Conservation (phyloP, 495 filamentous ascomycete species). For the Daldinia bambusicola region DNA sequence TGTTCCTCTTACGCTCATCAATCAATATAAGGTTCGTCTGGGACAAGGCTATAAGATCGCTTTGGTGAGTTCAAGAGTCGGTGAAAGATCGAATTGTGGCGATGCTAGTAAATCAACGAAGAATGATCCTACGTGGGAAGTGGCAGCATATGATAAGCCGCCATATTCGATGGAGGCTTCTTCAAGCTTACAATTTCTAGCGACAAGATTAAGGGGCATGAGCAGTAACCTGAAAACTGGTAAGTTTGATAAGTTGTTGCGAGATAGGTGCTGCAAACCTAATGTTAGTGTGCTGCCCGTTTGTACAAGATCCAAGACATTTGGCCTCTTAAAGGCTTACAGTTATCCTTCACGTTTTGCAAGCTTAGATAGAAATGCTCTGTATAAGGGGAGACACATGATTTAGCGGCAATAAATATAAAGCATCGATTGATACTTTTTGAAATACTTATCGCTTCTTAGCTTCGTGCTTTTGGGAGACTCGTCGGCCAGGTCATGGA, state of each 20-base stretch:
- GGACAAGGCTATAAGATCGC: constrained; percentile 1
- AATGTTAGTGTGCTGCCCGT: constrained; percentile 24
- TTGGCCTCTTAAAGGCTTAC: no score
- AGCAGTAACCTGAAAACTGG: constrained; percentile 27
- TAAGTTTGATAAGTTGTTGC: background rate
- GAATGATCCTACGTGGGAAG: background rate
- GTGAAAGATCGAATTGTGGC: constrained; percentile 6
- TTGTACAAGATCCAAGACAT: no score
- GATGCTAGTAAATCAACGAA: background rate
- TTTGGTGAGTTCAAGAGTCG: constrained; percentile 5
- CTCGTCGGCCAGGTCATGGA: no score
- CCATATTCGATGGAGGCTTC: constrained; percentile 31
- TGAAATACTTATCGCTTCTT: no score
- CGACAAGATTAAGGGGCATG: constrained; percentile 23
- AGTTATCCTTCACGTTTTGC: no score
- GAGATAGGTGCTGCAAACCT: constrained; percentile 18
- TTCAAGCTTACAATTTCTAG: constrained; percentile 24
- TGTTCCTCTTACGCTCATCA: constrained; percentile 1
- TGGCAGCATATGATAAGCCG: constrained; percentile 21
- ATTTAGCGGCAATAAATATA: no score
- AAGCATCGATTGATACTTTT: no score
- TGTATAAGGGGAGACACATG: no score
- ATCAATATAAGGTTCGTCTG: constrained; percentile 1
- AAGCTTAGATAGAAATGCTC: no score
- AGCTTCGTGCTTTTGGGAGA: no score